These are phyloP conservation scores for Boletus reticulatus DNA, from an alignment of 768 basidiomycete genomes.

Conservation along the genomic window DNA sequence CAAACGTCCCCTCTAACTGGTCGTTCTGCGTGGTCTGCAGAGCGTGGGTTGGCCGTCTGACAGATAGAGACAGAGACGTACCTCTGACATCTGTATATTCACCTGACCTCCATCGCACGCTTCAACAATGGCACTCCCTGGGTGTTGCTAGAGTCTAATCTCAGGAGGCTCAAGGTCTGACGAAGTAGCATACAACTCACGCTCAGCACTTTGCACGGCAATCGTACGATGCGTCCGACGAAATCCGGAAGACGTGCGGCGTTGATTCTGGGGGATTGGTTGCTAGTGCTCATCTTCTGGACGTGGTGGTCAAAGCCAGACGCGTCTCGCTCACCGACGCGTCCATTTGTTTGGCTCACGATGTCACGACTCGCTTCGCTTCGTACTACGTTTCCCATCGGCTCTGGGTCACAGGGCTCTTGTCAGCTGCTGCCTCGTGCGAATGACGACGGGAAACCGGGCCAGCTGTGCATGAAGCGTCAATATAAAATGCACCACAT, in stretches of 20 bases:
- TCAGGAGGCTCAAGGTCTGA: neutral
- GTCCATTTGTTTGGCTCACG: slow-evolving; percentile 8
- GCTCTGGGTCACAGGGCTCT: too few species aligned
- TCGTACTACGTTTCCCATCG: too few species aligned
- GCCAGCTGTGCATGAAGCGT: too few species aligned
- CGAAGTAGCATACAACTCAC: slow-evolving; percentile 31
- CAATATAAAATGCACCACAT: too few species aligned
- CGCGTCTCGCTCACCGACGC: slow-evolving; percentile 12
- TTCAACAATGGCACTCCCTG: slow-evolving; percentile 53
- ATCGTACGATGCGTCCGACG: slow-evolving; percentile 52
- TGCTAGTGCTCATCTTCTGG: slow-evolving; percentile 15
- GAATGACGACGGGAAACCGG: neutral
- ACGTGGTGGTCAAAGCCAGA: neutral
- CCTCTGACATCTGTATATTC: slow-evolving; percentile 40
- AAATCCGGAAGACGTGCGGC: slow-evolving; percentile 53
- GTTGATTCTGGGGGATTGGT: slow-evolving; percentile 56
- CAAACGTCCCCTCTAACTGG: slow-evolving; percentile 48
- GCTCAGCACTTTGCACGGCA: slow-evolving; percentile 60
- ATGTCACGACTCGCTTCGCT: neutral
- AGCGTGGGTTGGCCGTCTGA: neutral
- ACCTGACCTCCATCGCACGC: slow-evolving; percentile 69
- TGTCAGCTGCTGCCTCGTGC: neutral
- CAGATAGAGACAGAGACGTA: slow-evolving; percentile 24
- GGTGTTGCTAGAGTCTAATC: slow-evolving; percentile 30
- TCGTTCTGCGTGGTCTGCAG: slow-evolving; percentile 33